phyloP scores from a whole-genome alignment of 1,284 basidiomycete genomes.

The Dichomitus squalens region DNA sequence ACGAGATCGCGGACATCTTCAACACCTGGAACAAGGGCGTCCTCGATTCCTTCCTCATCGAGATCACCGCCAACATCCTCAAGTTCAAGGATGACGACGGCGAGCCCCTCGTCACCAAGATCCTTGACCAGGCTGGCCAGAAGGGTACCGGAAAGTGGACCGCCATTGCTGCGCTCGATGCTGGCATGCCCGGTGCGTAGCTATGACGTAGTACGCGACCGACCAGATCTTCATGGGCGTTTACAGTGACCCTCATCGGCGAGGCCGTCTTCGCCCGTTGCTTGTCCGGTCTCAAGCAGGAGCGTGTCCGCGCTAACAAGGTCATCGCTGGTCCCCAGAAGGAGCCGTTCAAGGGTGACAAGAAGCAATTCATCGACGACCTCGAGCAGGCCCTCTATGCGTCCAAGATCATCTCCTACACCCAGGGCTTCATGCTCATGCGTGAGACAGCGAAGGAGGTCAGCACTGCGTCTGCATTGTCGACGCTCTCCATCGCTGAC shows the following conservation, averaged over 20 bases:
- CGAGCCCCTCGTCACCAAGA: slow-evolving; percentile 88
- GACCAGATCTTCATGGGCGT: slow-evolving; percentile 3
- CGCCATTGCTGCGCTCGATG: slow-evolving; percentile 96
- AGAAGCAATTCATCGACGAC: slow-evolving; percentile 98
- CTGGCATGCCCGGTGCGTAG: slow-evolving; percentile 80
- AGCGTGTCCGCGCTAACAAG: slow-evolving; percentile 94
- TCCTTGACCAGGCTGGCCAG: slow-evolving; percentile 95
- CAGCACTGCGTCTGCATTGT: slow-evolving; percentile 27
- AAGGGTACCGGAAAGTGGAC: slow-evolving; percentile 99
- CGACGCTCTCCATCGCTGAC: slow-evolving; percentile 9
- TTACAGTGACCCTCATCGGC: slow-evolving; percentile 93
- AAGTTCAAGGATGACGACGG: slow-evolving; percentile 97
- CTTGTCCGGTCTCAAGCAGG: slow-evolving; percentile 96
- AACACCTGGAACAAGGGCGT: slow-evolving; percentile 97
- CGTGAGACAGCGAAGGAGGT: slow-evolving; percentile 97
- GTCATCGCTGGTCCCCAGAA: slow-evolving; percentile 87
- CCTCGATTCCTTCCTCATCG: slow-evolving; percentile 98
- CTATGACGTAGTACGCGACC: neutral
- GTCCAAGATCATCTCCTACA: slow-evolving; percentile 99
- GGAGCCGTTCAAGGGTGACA: slow-evolving; percentile 96
- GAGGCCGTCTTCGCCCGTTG: slow-evolving; percentile 99
- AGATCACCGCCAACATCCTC: slow-evolving; percentile 96
- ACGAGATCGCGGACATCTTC: slow-evolving; percentile 91
- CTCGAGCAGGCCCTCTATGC: slow-evolving; percentile 99
- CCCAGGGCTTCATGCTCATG: slow-evolving; percentile 99